Base-by-base conservation (phyloP, 2,329 filamentous ascomycete genomes). In the Penicillium sumatraense region DNA sequence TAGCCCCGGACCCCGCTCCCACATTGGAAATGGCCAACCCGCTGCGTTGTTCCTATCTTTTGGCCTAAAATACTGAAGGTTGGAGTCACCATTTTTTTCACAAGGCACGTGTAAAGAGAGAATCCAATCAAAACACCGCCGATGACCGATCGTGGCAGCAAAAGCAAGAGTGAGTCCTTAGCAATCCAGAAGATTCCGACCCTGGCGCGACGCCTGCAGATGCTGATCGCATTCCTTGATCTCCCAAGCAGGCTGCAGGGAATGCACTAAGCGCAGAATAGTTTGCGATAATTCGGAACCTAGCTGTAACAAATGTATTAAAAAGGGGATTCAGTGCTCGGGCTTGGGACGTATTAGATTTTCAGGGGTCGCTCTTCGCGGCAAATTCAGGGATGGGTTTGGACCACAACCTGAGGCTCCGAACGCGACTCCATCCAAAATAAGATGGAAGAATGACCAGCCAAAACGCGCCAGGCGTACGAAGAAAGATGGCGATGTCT, bases 251-350 rank as follows among this genome's bases (percentile, higher is more conserved):
- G 72, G 73, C 9, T 75, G 73, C 52, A 68, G 72, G 27, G 62
- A 75, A 47, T 75, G 72, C 51, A 69, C 68, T 8, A 67, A 72
- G 35, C 70, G 73, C 10, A 70, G 72, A 10, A 72, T 75, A 20
- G 56, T 70, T 47, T 75, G 73, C 50, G 73, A 75, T 53, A 53
- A 62, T n/a, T 61, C 58, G 6, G 57, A 68, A 21, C 72, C 72
- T 2, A 52, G 50, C 5, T 75, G 73, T 47, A 29, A 48, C 0
- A 75, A 75, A 49, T 75, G 73, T 33, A 23, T 59, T 10, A 64
- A 65, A 3, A 68, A 66, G 23, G 70, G 70, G 1, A 52, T 75
- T 2, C 47, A 58, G 1, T 75, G 73, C 51, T 68, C 66, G 8
- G 72, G 73, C 0, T 59, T 64, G 3, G 68, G 65, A 1, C 44